phyloP scores from a whole-genome alignment of 2,329 filamentous ascomycete genomes.

The Hypoxylon sp. region DNA sequence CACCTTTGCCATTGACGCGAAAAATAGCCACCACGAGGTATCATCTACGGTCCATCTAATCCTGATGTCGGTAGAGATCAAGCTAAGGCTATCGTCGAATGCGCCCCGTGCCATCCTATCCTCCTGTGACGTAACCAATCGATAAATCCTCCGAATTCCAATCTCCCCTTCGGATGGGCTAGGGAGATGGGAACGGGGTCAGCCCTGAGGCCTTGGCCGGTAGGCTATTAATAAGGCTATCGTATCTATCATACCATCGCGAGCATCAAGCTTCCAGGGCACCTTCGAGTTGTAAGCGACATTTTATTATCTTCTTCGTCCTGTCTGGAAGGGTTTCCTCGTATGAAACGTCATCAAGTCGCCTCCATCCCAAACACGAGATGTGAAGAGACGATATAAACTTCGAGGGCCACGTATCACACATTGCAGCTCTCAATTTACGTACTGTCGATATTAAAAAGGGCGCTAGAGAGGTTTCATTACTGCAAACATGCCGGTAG shows the following conservation, averaged over 20 bases:
- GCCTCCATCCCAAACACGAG: slow-evolving; percentile 29
- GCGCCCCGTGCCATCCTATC: slow-evolving; percentile 14
- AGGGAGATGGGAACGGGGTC: background rate
- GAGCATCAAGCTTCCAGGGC: slow-evolving; percentile 23
- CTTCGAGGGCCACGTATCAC: slow-evolving; percentile 37
- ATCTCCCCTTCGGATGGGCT: slow-evolving; percentile 12
- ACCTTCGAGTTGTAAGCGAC: background rate
- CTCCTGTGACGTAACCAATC: slow-evolving; percentile 34
- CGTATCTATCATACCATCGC: slow-evolving; percentile 15
- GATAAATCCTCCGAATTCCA: slow-evolving; percentile 35
- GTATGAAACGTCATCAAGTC: slow-evolving; percentile 33
- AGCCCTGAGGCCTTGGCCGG: slow-evolving; percentile 13
- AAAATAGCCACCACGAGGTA: slow-evolving; percentile 32
- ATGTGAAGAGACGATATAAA: slow-evolving; percentile 32
- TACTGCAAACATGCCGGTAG: slow-evolving; percentile 23
- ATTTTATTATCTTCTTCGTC: background rate
- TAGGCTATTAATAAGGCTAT: slow-evolving; percentile 15
- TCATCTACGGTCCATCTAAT: slow-evolving; percentile 36
- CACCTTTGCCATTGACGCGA: slow-evolving; percentile 22
- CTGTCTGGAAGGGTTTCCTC: slow-evolving; percentile 25
- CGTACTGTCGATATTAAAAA: slow-evolving; percentile 17
- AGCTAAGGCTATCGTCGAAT: slow-evolving; percentile 23
- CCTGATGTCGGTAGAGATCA: slow-evolving; percentile 23
- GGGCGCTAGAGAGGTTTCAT: slow-evolving; percentile 15
- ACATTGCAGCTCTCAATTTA: slow-evolving; percentile 17